phyloP scores from a whole-genome alignment of 331 rosid species.

The Quercus phellos region DNA sequence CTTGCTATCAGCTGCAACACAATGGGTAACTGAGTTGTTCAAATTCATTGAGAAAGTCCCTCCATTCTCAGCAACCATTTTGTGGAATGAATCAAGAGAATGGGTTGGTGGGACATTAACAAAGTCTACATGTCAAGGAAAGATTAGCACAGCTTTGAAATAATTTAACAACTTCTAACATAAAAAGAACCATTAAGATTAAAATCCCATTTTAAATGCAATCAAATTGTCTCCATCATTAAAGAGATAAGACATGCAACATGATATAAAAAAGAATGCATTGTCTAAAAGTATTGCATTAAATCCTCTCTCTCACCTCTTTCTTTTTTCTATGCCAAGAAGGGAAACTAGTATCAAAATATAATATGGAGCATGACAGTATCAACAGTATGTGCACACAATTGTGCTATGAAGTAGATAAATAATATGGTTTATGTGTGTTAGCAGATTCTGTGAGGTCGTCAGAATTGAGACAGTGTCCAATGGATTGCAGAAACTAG shows the following conservation, averaged over 20 bases:
- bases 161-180: not conserved
- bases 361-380: not conserved
- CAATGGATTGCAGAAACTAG: not conserved
- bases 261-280: constrained; percentile 2
- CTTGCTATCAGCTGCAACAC: constrained; percentile 82
- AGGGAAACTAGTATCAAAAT: not conserved
- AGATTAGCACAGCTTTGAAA: constrained; percentile 15
- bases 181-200: constrained; percentile 1
- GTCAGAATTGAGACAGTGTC: not conserved
- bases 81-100: constrained; percentile 78
- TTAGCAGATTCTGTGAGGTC: not conserved
- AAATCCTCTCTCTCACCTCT: not conserved
- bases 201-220: constrained; percentile 6
- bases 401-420: not conserved
- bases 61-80: constrained; percentile 83
- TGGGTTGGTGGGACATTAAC: constrained; percentile 74
- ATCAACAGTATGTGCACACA: not conserved
- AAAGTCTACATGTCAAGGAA: constrained; percentile 78
- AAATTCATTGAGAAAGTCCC: constrained; percentile 93
- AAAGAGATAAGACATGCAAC: not conserved
- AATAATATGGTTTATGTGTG: not conserved
- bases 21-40: constrained; percentile 78
- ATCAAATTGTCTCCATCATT: constrained; percentile 1
- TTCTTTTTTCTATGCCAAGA: not conserved
- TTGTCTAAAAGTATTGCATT: constrained; percentile 6